phyloP scores from a whole-genome alignment of 2,329 filamentous ascomycete species.

The Clarireedia paspali region DNA sequence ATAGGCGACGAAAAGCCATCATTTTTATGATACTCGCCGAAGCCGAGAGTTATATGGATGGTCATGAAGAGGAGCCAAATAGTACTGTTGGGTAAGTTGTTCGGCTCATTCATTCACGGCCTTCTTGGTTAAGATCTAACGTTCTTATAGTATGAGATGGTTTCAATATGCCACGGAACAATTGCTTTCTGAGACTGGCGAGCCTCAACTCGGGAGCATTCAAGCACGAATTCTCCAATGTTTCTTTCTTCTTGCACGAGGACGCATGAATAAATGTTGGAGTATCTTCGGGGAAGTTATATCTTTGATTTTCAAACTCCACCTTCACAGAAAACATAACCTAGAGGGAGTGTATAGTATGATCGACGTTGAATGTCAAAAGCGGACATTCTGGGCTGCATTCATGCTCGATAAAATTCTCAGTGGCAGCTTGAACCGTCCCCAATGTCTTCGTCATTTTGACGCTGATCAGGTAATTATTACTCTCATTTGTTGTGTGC shows the following conservation, averaged over 20 bases:
- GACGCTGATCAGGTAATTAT: not conserved
- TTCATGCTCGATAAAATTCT: conserved; percentile 59
- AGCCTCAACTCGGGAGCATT: conserved; percentile 28
- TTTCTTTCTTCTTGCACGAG: conserved; percentile 28
- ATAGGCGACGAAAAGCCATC: conserved; percentile 31
- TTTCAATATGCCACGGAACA: conserved; percentile 25
- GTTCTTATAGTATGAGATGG: conserved; percentile 17
- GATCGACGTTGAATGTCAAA: conserved; percentile 40
- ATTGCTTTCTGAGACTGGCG: conserved; percentile 28
- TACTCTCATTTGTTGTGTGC: not conserved
- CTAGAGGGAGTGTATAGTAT: conserved; percentile 26
- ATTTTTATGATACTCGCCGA: conserved; percentile 45
- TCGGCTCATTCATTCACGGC: not conserved
- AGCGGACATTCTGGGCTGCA: conserved; percentile 54
- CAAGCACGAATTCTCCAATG: conserved; percentile 35
- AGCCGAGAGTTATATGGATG: conserved; percentile 32
- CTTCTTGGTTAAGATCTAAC: not conserved
- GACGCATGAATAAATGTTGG: conserved; percentile 31
- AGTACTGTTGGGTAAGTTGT: not conserved
- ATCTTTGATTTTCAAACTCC: conserved; percentile 28
- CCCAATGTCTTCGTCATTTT: not conserved
- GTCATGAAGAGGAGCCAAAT: not conserved
- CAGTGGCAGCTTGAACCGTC: not conserved
- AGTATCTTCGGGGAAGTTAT: conserved; percentile 28
- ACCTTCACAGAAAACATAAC: conserved; percentile 22